Evolutionary conservation across 768 basidiomycete genomes (phyloP), one percentile per base, ranked within the genome.

Genomic region (Mycena galopus): DNA sequence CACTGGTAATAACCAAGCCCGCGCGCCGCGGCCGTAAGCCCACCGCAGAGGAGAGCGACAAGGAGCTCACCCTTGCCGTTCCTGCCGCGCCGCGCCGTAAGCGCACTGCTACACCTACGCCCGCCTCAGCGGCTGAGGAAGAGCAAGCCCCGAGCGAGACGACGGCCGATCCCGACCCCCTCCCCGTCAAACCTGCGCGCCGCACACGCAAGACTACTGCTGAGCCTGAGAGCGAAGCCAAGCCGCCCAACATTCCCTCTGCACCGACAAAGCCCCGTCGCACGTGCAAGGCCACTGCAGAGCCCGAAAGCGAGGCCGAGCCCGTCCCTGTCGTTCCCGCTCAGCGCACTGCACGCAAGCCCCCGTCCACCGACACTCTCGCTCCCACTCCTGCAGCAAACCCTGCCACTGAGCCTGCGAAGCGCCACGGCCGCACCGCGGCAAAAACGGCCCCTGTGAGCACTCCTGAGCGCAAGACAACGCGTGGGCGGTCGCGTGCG

Each of bases 131-230:
- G 12, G 63, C 42, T 23, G 58, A 29, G 30, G 72, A 72, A 30
- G 29, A 63, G 17, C 53, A 60, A 12, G 57, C 62, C 21, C 44
- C 37, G 7, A 23, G 10, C 57, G 69, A 73, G 53, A 71, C 39
- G 53, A 66, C 57, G 7, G 68, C 47, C 25, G 66, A 67, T 29
- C 47, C 32, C 10, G 14, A 16, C n/a, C 55, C 50, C 55, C 50
- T 59, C 0, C 42, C 71, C 17, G 75, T 71, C n/a, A 64, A 76
- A 7, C 67, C 76, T 7, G 67, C 76, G 2, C 79, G 81, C 33
- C 75, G 79, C 25, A 75, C 73, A 7, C 80, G 79, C 10, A 80
- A 81, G 64, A 71, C 62, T 32, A 59, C 55, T 27, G 33, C 58
- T 4, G 71, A 66, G 30, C 39, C 66, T 35, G 67, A 64, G 27